Evolutionary conservation across 345 rosid genomes (phyloP), one percentile per base, ranked within the genome.

Genomic region (Dimocarpus longan): DNA sequence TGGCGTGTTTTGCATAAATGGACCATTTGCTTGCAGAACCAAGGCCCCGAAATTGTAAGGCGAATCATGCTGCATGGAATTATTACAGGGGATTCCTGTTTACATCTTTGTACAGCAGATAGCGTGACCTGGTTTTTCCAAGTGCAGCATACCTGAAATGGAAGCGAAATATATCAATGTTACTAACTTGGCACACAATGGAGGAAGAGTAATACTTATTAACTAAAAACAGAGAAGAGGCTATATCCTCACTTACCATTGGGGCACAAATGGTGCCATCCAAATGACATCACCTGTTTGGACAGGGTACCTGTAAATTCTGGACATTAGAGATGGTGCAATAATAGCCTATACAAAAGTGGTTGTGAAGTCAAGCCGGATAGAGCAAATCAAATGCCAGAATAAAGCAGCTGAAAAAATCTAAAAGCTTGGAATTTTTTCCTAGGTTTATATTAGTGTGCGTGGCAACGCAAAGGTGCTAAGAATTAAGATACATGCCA

Each of bases 241-340:
- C 24, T 52, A 11, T 40, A 66, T 80, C 74, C 78, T 83, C 22
- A 73, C 87, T 73, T 79, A 93, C 99, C 97, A 93, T 81, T 91
- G 98, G 68, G 97, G 97, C 86, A 94, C 98, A 87, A 96, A 94
- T 50, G 94, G 99, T 74, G 97, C 97, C 99, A 96, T 96, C 98
- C 98, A 96, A 79, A 94, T 93, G 62, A 83, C 97, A 86, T 96
- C 98, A 66, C 98, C 98, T 26, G 98, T 88, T 85, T 94, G 97
- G 79, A 94, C 90, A 16, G 99, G 97, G 76, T 94, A 94, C 99
- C 99, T 92, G 50, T 70, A 76, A 24, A 32, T 22, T 71, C 57
- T 54, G 44, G 57, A 78, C 7, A 72, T 24, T 56, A 46, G 43
- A 80, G 62, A 79, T 48, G 80, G 48, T 65, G 66, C 68, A 71